Conservation (phyloP, 176 grass and related monocot genomes). For the Lolium multiflorum region DNA sequence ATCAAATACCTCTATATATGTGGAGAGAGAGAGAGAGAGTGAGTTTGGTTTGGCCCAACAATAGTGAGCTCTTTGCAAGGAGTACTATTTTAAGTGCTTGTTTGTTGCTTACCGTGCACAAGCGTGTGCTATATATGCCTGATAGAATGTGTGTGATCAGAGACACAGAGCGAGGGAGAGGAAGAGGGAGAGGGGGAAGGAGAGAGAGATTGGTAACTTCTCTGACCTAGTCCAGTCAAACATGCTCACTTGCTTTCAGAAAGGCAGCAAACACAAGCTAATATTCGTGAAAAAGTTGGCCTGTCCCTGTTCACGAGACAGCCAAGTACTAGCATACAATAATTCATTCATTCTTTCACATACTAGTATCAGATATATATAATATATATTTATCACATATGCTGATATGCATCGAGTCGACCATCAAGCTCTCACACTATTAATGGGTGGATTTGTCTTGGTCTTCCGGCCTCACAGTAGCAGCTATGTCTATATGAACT, state of each 20-base stretch:
- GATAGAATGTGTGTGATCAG: slow-evolving; percentile 50
- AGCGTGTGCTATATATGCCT: slow-evolving; percentile 30
- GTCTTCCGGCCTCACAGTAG: slow-evolving; percentile 16
- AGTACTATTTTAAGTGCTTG: slow-evolving; percentile 38
- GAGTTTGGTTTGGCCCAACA: slow-evolving; percentile 13
- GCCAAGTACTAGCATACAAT: slow-evolving; percentile 25
- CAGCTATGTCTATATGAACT: slow-evolving; percentile 19
- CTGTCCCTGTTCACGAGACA: slow-evolving; percentile 38
- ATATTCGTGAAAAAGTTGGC: slow-evolving; percentile 33
- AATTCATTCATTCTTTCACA: slow-evolving; percentile 15
- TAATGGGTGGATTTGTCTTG: slow-evolving; percentile 39
- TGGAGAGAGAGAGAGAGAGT: too few relatives aligned
- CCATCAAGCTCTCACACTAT: not conserved
- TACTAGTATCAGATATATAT: not conserved
- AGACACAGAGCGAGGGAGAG: too few relatives aligned
- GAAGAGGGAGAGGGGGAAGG: not conserved
- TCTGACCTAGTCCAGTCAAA: slow-evolving; percentile 88
- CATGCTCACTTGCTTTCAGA: slow-evolving; percentile 54
- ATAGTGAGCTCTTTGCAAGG: slow-evolving; percentile 11
- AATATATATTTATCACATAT: not conserved
- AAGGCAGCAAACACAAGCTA: slow-evolving; percentile 42
- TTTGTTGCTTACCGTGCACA: slow-evolving; percentile 47
- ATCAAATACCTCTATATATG: not conserved
- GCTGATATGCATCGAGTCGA: not conserved
- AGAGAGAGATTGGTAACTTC: slow-evolving; percentile 42